These are phyloP conservation scores for Choiromyces venosus DNA, from an alignment of 495 filamentous ascomycete genomes.

Conservation along the genomic window DNA sequence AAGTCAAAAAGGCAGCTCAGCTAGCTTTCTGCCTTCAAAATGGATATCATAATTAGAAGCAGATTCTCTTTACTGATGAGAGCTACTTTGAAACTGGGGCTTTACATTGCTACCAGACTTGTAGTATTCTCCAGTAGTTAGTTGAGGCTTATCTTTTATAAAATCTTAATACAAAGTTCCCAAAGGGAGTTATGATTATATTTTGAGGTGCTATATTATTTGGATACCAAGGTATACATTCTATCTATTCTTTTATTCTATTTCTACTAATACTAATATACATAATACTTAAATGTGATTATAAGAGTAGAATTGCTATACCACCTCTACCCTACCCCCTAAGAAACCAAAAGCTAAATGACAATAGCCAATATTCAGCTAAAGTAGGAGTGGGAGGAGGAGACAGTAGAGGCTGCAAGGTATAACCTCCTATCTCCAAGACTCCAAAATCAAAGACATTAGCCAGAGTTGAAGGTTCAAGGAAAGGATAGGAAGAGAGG, in stretches of 20 bases:
- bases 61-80: conserved; percentile 8
- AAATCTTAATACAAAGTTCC: conserved; percentile 1
- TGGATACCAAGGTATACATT: background rate
- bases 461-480: background rate
- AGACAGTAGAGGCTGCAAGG: no score
- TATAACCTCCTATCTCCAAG: no score
- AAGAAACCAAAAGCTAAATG: background rate
- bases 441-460: no score
- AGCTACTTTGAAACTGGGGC: conserved; percentile 3
- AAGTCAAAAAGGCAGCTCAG: background rate
- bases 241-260: no score
- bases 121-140: background rate
- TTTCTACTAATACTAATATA: no score
- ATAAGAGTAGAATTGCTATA: background rate
- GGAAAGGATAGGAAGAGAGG: background rate
- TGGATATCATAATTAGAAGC: background rate
- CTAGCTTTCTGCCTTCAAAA: conserved; percentile 1
- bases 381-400: no score
- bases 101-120: background rate
- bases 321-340: background rate
- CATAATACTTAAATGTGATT: background rate
- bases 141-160: background rate
- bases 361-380: no score
- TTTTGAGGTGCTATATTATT: conserved; percentile 5
- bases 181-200: background rate